These are phyloP conservation scores for Tagetes erecta DNA, from an alignment of 129 eudicot species.

Conservation along the genomic window DNA sequence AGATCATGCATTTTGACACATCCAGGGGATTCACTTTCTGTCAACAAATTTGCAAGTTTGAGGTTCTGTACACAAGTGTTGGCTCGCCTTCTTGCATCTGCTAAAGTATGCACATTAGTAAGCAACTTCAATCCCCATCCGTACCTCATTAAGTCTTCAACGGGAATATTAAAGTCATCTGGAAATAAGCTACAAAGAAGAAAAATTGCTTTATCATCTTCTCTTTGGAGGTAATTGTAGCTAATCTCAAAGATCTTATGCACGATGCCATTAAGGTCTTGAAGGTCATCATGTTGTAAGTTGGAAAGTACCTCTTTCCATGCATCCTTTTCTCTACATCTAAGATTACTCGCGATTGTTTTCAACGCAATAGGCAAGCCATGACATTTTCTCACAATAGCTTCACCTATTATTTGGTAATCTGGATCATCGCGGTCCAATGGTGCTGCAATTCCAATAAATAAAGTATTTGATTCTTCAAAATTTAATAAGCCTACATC, in stretches of 20 bases:
- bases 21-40: not conserved
- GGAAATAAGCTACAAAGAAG: constrained; percentile 4
- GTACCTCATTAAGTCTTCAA: constrained; percentile 14
- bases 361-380: not conserved
- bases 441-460: not conserved
- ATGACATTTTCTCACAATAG: not conserved
- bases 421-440: not conserved
- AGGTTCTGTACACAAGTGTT: not conserved
- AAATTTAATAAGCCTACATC: not conserved
- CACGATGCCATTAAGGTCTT: not conserved
- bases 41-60: constrained; percentile 4
- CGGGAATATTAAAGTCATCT: constrained; percentile 10
- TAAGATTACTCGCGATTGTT: not conserved
- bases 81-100: not conserved
- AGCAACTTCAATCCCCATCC: constrained; percentile 21
- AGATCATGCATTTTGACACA: constrained; percentile 17
- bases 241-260: not conserved
- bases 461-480: not conserved
- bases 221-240: not conserved
- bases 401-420: not conserved
- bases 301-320: not conserved
- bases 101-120: not conserved
- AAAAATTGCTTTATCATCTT: not conserved
- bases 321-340: not conserved
- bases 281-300: not conserved